Evolutionary conservation across 1,139 yeast species (phyloP).

Genomic region (Lodderomyces elongisporus): DNA sequence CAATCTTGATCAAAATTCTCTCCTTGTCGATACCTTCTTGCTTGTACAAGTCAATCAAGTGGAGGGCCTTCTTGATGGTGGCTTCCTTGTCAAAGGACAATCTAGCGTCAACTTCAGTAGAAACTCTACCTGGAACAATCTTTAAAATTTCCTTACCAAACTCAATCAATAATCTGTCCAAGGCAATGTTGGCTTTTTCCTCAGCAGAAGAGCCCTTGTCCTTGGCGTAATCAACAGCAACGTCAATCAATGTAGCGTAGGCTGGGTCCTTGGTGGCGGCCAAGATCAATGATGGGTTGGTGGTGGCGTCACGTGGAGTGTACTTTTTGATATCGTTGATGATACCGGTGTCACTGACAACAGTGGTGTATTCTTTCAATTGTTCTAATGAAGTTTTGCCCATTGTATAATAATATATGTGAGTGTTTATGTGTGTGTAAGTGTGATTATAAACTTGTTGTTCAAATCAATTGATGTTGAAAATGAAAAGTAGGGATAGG

Average conservation of each 20-base stretch:
- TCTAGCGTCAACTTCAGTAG: slow-evolving; percentile 98
- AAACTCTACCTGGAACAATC: slow-evolving; percentile 98
- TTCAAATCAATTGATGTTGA: slow-evolving; percentile 1
- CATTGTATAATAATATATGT: no score
- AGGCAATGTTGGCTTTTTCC: slow-evolving; percentile 63
- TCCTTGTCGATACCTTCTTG: slow-evolving; percentile 80
- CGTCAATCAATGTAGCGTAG: slow-evolving; percentile 84
- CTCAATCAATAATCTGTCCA: slow-evolving; percentile 90
- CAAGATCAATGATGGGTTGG: slow-evolving; percentile 95
- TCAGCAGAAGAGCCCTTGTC: slow-evolving; percentile 46
- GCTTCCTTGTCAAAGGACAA: slow-evolving; percentile 92
- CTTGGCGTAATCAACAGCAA: slow-evolving; percentile 86
- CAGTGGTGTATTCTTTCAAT: slow-evolving; percentile 92
- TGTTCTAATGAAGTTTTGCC: slow-evolving; percentile 75
- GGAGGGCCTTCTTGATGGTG: slow-evolving; percentile 85
- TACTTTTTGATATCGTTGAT: slow-evolving; percentile 95
- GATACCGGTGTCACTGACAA: slow-evolving; percentile 98
- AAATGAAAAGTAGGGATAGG: background rate
- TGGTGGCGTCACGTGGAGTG: slow-evolving; percentile 98
- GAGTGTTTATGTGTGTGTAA: no score
- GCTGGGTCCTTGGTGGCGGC: slow-evolving; percentile 92
- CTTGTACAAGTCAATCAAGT: slow-evolving; percentile 81
- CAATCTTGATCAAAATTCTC: slow-evolving; percentile 90
- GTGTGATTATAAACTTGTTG: background rate
- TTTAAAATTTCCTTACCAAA: slow-evolving; percentile 90